Base-by-base conservation (phyloP, 1,284 basidiomycete species). In the Omphalotus olearius region DNA sequence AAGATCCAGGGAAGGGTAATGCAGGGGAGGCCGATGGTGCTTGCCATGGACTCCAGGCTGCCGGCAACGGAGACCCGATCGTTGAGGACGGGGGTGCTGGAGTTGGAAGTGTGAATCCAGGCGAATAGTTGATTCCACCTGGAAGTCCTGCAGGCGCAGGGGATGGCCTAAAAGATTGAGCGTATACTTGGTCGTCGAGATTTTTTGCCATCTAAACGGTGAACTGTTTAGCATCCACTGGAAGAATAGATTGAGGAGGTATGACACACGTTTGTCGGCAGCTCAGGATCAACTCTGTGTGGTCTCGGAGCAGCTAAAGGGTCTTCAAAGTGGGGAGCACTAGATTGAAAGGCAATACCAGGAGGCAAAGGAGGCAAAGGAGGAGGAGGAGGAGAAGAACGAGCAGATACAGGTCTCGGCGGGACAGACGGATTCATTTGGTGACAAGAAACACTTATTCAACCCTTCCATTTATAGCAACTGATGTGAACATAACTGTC, bases 281-380 rank as follows among this genome's bases (percentile, higher is more conserved):
- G 64, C 58, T 72, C 73, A 14, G 80, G 82, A 60, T 85, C 80
- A 6, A 84, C 52, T 50, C 79, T 75, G 55, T 84, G 80, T 0
- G 86, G 82, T n/a, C 80, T 72, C 4, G 87, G 87, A 0, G 86
- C 85, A 6, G 76, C 78, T 6, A 89, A 70, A 0, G 85, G 83
- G 16, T 79, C 69, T 56, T 76, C 76, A 52, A 75, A 80, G 55
- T 82, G 80, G 18, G 79, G 80, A 11, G 42, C 17, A 23, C 23
- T 51, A 1, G 20, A 18, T 4, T 43, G 5, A 18, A 26, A 5
- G 26, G 41, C 26, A 18, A 33, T 33, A 33, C 30, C 41, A 25
- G 20, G 41, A 2, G 76, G 75, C 0, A 76, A 28, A 9, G 68
- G 63, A 0, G 75, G 74, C 4, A 71, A 69, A 13, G 53, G 52